phyloP scores from a whole-genome alignment of 2,329 filamentous ascomycete genomes.

The Pseudogymnoascus sp. region DNA sequence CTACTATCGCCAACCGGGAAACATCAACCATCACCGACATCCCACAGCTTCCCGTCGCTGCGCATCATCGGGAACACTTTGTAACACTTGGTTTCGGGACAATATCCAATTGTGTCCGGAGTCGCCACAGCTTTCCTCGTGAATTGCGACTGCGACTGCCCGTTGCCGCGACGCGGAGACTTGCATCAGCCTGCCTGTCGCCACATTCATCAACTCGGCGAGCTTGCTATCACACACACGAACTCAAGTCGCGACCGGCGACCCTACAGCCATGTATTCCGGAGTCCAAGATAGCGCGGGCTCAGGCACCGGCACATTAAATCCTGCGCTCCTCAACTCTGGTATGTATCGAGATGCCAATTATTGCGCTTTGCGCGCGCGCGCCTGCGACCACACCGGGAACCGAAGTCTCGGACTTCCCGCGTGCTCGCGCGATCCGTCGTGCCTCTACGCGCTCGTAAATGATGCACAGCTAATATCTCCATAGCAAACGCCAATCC shows the following conservation, averaged over 20 bases:
- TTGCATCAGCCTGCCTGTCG: slow-evolving; percentile 8
- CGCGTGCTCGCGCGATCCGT: slow-evolving; percentile 21
- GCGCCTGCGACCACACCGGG: slow-evolving; percentile 17
- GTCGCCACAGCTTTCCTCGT: not conserved
- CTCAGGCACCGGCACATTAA: slow-evolving; percentile 82
- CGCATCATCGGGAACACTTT: slow-evolving; percentile 1
- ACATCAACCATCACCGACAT: slow-evolving; percentile 8
- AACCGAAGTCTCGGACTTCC: slow-evolving; percentile 13
- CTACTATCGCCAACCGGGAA: slow-evolving; percentile 8
- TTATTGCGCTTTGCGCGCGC: slow-evolving; percentile 16
- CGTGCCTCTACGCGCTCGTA: slow-evolving; percentile 17
- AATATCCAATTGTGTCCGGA: slow-evolving; percentile 10
- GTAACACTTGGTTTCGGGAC: slow-evolving; percentile 6
- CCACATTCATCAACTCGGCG: slow-evolving; percentile 7
- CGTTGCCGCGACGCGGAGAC: slow-evolving; percentile 10
- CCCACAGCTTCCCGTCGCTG: slow-evolving; percentile 1
- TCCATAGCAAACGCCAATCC: slow-evolving; percentile 25
- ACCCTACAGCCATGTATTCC: slow-evolving; percentile 4
- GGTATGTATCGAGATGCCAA: slow-evolving; percentile 22
- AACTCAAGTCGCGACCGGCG: slow-evolving; percentile 4
- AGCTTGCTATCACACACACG: slow-evolving; percentile 6
- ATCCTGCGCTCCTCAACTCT: slow-evolving; percentile 78
- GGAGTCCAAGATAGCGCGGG: slow-evolving; percentile 48
- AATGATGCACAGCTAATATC: not conserved
- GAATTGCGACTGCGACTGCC: slow-evolving; percentile 7